phyloP scores from a whole-genome alignment of 768 basidiomycete species.

The Panaeolus papilionaceus region DNA sequence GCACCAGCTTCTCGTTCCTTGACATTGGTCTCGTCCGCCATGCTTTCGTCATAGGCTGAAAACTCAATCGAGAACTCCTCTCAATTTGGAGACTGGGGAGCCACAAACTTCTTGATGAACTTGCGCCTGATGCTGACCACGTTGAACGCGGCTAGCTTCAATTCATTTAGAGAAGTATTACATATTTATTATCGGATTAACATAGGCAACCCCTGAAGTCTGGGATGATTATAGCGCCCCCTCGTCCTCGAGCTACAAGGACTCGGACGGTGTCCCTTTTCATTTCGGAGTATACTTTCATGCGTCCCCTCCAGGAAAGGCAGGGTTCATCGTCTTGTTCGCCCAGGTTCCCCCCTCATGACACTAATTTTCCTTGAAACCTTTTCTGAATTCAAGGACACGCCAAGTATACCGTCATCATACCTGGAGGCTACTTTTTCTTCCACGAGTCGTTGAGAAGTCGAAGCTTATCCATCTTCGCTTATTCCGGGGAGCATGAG shows the following conservation, averaged over 20 bases:
- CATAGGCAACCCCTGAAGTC: not conserved
- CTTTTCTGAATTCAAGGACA: not conserved
- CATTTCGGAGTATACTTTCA: not conserved
- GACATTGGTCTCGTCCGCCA: not conserved
- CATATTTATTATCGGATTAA: not conserved
- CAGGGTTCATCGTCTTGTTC: no score
- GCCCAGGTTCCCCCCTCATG: no score
- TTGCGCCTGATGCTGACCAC: not conserved
- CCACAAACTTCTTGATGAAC: not conserved
- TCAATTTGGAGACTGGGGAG: not conserved
- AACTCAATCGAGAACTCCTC: not conserved
- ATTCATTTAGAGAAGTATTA: not conserved
- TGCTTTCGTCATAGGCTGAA: not conserved
- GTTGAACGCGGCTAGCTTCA: not conserved
- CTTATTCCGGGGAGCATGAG: conserved; percentile 1
- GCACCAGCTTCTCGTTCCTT: not conserved
- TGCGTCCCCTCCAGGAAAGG: not conserved
- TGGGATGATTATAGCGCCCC: not conserved
- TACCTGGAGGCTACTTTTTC: not conserved
- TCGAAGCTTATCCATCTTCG: not conserved
- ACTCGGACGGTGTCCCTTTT: not conserved
- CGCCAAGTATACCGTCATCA: not conserved
- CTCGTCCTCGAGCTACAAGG: not conserved
- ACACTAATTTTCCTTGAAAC: no score
- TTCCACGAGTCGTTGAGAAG: not conserved